phyloP scores from a whole-genome alignment of 164 flowering plant genomes.

The Nelumbo lutea region DNA sequence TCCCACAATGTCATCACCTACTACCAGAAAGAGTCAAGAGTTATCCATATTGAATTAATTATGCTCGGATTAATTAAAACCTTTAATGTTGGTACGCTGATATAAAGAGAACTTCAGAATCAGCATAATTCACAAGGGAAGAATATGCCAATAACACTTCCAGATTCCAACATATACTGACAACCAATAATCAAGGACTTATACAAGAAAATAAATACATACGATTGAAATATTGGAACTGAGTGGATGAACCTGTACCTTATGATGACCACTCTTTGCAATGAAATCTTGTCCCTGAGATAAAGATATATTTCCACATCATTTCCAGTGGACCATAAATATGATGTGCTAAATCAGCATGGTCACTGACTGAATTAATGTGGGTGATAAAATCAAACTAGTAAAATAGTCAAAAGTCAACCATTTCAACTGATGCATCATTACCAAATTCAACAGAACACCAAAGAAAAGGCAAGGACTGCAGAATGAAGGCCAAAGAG shows the following conservation, averaged over 20 bases:
- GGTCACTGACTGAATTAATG: background rate
- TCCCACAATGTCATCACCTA: too few species aligned
- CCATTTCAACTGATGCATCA: background rate
- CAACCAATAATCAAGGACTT: background rate
- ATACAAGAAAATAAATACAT: background rate
- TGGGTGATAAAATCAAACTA: background rate
- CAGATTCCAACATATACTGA: too few species aligned
- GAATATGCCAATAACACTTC: too few species aligned
- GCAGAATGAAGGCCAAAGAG: too few species aligned
- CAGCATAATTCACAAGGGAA: too few species aligned
- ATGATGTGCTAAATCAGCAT: too few species aligned
- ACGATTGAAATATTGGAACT: background rate
- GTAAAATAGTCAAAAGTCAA: background rate
- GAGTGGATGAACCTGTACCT: constrained; percentile 36
- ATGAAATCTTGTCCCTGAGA: constrained; percentile 63
- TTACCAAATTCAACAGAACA: background rate
- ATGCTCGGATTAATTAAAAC: too few species aligned
- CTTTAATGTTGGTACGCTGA: too few species aligned
- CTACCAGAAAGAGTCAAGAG: too few species aligned
- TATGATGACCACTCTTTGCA: constrained; percentile 58
- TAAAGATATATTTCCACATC: constrained; percentile 2
- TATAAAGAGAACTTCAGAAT: too few species aligned
- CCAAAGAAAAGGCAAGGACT: background rate
- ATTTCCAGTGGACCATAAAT: background rate
- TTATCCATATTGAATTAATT: too few species aligned